These are phyloP conservation scores for Arthonia radiata DNA, from an alignment of 495 filamentous ascomycete species.

Conservation along the genomic window DNA sequence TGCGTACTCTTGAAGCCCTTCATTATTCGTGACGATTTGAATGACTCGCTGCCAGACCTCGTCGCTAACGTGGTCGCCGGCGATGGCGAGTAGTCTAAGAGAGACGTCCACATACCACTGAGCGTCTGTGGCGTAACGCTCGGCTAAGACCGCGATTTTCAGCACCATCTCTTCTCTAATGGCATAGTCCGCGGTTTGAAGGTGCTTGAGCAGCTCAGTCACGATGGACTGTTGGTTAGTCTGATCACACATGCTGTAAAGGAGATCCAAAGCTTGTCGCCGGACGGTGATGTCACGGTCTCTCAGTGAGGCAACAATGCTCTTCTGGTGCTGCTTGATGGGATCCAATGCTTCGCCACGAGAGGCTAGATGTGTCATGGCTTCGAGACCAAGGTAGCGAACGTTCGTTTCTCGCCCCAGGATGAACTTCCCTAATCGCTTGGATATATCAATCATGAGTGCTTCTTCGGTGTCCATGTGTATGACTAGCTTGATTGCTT, in stretches of 20 bases:
- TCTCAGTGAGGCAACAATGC: constrained; percentile 79
- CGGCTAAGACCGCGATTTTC: constrained; percentile 93
- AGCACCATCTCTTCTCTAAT: constrained; percentile 98
- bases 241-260: constrained; percentile 99
- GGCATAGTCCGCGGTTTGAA: constrained; percentile 90
- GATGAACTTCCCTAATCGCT: constrained; percentile 83
- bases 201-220: constrained; percentile 74
- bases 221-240: constrained; percentile 83
- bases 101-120: constrained; percentile 99
- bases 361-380: constrained; percentile 95
- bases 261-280: constrained; percentile 78
- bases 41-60: constrained; percentile 99
- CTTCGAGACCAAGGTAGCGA: constrained; percentile 85
- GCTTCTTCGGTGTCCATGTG: constrained; percentile 93
- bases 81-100: constrained; percentile 78
- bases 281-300: constrained; percentile 95
- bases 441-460: constrained; percentile 93
- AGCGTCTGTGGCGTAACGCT: constrained; percentile 94
- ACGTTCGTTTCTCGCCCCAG: constrained; percentile 94
- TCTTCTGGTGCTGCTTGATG: constrained; percentile 92
- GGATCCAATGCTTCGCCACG: constrained; percentile 85
- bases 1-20: constrained; percentile 90
- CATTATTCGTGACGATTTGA: constrained; percentile 98
- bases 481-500: constrained; percentile 96
- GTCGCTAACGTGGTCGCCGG: constrained; percentile 95